Evolutionary conservation across 108 stramenopile genomes (phyloP).

Genomic region (Cyclotella sp.): DNA sequence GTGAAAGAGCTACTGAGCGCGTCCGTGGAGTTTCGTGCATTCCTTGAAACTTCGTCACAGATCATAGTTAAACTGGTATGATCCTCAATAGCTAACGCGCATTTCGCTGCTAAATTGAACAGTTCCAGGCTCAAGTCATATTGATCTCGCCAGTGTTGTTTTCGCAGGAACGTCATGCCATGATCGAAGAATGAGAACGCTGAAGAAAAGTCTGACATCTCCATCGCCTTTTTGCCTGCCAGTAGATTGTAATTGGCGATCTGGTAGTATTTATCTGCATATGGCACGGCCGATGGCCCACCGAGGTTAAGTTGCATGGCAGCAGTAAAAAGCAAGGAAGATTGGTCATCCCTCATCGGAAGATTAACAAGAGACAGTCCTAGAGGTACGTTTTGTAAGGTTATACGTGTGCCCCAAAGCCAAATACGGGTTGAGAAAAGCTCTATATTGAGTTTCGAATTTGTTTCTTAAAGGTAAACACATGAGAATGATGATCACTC

Average conservation of each 20-base stretch:
- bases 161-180: slow-evolving; percentile 29
- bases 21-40: slow-evolving; percentile 13
- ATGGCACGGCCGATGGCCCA: slow-evolving; percentile 5
- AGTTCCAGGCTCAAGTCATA: slow-evolving; percentile 37
- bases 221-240: slow-evolving; percentile 33
- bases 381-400: too few relatives aligned
- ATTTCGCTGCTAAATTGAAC: slow-evolving; percentile 14
- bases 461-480: too few relatives aligned
- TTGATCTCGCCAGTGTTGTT: slow-evolving; percentile 28
- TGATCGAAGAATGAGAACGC: slow-evolving; percentile 30
- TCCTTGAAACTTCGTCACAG: background rate
- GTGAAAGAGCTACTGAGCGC: background rate
- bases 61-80: background rate
- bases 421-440: too few relatives aligned
- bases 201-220: slow-evolving; percentile 37
- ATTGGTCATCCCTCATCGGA: background rate
- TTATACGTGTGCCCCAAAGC: too few relatives aligned
- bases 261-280: background rate
- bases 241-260: slow-evolving; percentile 14
- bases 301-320: slow-evolving; percentile 34
- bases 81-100: slow-evolving; percentile 20
- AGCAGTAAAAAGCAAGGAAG: slow-evolving; percentile 21
- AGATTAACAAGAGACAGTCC: slow-evolving; percentile 5
- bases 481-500: too few relatives aligned
- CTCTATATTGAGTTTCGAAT: too few relatives aligned